Evolutionary conservation across 805 yeast genomes (phyloP).

Genomic region (Yamadazyma sp.): DNA sequence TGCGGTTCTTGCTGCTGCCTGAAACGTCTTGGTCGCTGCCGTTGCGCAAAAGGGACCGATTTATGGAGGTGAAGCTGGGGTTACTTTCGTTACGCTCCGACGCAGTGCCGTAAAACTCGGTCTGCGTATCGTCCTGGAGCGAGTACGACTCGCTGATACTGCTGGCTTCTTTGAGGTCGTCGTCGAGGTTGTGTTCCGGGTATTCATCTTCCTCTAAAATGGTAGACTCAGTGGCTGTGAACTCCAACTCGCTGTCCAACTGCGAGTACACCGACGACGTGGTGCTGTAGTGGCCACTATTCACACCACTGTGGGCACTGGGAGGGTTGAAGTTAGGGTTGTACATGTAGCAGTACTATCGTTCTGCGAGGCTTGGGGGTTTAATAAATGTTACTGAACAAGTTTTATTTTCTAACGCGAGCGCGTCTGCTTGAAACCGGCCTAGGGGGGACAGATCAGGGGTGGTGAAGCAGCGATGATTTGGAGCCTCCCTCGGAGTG

Average conservation of each 20-base stretch:
- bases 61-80: conserved; percentile 36
- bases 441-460: no score
- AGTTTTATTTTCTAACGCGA: no score
- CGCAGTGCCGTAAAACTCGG: conserved; percentile 6
- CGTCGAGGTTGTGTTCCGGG: neutral
- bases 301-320: no score
- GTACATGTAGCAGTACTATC: neutral
- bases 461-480: no score
- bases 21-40: conserved; percentile 11
- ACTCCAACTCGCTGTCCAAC: conserved; percentile 7
- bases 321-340: conserved; percentile 1
- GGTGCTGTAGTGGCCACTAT: conserved; percentile 26
- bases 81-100: conserved; percentile 12
- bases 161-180: neutral
- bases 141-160: no score
- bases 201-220: conserved; percentile 13
- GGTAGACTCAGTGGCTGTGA: conserved; percentile 10
- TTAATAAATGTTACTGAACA: no score
- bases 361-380: no score
- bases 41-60: conserved; percentile 29
- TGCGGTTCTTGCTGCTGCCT: conserved; percentile 1
- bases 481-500: no score
- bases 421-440: no score
- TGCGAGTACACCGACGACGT: conserved; percentile 38
- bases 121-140: conserved; percentile 1